Base-by-base conservation (phyloP, 345 rosid genomes). In the Raphanus sativus region DNA sequence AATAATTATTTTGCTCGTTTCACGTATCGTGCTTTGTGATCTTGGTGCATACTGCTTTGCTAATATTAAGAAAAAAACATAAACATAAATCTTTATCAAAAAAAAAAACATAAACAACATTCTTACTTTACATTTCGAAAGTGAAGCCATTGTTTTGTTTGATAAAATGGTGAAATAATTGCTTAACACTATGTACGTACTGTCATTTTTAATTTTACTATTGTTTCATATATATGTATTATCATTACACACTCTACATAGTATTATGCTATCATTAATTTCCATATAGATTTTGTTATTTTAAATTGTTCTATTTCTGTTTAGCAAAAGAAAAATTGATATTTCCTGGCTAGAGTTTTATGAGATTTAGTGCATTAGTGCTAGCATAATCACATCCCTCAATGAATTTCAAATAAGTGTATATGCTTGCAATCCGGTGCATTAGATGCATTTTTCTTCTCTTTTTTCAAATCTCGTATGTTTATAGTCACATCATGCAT, bases 21-120 rank as follows among this genome's bases (percentile, higher is more conserved):
- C n/a, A n/a, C 25, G 25, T 63, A 33, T 48, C 55, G 17, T 48
- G 6, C 45, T 8, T 33, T 15, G 45, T 63, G 26, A 38, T 33
- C 45, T 32, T 63, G 15, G 2, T 73, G 5, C 52, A 62, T 73
- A 8, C 38, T 73, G 24, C 54, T 50, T 52, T 38, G 69, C 45
- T 38, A 12, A 13, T 61, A 28, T 61, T 28, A 28, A 16, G 45
- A 38, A 38, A 32, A 45, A 60, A 28, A 28, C 8, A 60, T n/a
- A 62, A 62, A 62, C 11, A 15, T 21, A 21, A 21, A 21, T 21
- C 21, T 21, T 21, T 21, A 21, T 21, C 21, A 21, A 21, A 21
- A 21, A 21, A 21, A 21, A 45, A 60, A 28, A 28, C 8, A 60
- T n/a, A 62, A 62, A 62, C 6, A 15, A 62, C 25, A 62, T 8